Evolutionary conservation across 2,329 filamentous ascomycete species (phyloP).

Genomic region (Pseudogymnoascus sp.): DNA sequence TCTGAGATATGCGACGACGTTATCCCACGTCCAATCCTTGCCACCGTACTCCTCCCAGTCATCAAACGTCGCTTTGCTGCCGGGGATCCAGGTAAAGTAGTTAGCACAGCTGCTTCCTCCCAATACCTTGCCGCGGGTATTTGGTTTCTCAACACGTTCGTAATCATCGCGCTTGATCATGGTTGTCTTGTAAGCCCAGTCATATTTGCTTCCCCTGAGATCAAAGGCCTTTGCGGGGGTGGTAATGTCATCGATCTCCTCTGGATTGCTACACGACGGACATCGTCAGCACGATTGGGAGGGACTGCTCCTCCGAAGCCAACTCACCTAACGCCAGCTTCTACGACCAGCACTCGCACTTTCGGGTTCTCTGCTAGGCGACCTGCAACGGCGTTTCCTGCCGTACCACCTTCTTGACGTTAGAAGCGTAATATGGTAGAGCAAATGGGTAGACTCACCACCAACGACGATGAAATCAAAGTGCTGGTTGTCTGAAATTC

Average conservation of each 20-base stretch:
- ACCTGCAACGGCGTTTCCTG: constrained; percentile 40
- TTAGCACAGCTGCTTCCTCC: constrained; percentile 49
- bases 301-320: constrained; percentile 45
- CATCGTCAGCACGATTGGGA: constrained; percentile 21
- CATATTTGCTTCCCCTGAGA: constrained; percentile 45
- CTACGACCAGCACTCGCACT: constrained; percentile 38
- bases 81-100: constrained; percentile 57
- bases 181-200: constrained; percentile 54
- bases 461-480: constrained; percentile 26
- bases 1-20: constrained; percentile 40
- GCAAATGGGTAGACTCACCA: constrained; percentile 13
- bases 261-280: constrained; percentile 31
- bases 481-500: neutral
- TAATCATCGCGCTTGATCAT: constrained; percentile 52
- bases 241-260: constrained; percentile 41
- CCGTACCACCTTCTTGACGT: constrained; percentile 30
- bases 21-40: constrained; percentile 47
- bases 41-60: constrained; percentile 38
- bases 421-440: neutral
- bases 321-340: constrained; percentile 32
- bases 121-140: no score
- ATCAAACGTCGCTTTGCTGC: constrained; percentile 47
- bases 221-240: constrained; percentile 45
- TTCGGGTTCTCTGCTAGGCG: constrained; percentile 43
- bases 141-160: constrained; percentile 53